Conservation (phyloP, 1,284 basidiomycete species). For the Moesziomyces sp. region DNA sequence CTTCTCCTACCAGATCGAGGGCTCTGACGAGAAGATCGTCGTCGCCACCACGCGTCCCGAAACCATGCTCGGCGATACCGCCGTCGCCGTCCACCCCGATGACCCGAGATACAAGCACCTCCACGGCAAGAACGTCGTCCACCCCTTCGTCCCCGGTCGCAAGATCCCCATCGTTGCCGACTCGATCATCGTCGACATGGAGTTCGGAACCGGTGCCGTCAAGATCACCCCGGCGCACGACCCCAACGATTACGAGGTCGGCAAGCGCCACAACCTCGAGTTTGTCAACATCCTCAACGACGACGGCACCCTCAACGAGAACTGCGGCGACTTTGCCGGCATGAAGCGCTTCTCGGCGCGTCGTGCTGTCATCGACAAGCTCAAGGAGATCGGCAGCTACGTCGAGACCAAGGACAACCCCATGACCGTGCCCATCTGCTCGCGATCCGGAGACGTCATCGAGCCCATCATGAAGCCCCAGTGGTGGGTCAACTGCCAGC, state of each 20-base stretch:
- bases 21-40: conserved; percentile 86
- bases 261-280: conserved; percentile 84
- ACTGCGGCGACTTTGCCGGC: conserved; percentile 82
- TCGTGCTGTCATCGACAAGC: conserved; percentile 81
- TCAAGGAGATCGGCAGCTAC: conserved; percentile 87
- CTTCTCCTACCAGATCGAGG: conserved; percentile 91
- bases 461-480: conserved; percentile 97
- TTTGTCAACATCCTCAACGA: conserved; percentile 98
- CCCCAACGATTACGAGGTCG: conserved; percentile 96
- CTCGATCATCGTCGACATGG: conserved; percentile 87
- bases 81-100: conserved; percentile 94
- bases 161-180: conserved; percentile 91
- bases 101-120: conserved; percentile 95
- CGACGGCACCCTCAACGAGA: conserved; percentile 93
- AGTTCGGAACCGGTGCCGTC: conserved; percentile 97
- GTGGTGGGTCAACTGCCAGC: conserved; percentile 98
- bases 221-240: conserved; percentile 99
- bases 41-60: conserved; percentile 98
- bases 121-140: conserved; percentile 89
- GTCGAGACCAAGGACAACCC: conserved; percentile 84
- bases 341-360: conserved; percentile 91
- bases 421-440: conserved; percentile 67
- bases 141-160: conserved; percentile 86
- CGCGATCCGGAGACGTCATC: conserved; percentile 82
- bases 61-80: conserved; percentile 98